Evolutionary conservation across 345 rosid genomes (phyloP), one percentile per base, ranked within the genome.

Genomic region (Carallia pectinifolia): DNA sequence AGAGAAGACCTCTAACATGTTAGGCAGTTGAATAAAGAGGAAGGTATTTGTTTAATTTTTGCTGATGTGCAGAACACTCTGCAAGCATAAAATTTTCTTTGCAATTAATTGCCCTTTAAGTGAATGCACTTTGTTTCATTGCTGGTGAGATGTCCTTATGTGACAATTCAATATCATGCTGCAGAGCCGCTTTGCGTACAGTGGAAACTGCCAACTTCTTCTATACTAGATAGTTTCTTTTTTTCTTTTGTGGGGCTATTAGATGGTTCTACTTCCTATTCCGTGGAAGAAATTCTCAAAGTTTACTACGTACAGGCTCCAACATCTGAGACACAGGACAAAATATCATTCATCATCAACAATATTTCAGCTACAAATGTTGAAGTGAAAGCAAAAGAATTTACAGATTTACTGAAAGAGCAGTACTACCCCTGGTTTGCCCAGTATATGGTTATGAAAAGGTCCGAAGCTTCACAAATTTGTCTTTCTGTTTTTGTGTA

Each of bases 401-500:
- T 94, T 77, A 81, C 88, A 67, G 98, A 94, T 69, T 77, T 90
- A 74, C 73, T 94, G 61, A 85, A 85, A 64, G 97, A 94, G 69
- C 93, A 87, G 67, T 82, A 90, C 58, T 84, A 86, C 77, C 90
- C 97, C 23, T 94, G 98, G 98, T 94, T 94, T 78, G 98, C 98
- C 1, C 96, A 91, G 75, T 94, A 94, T 69, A 90, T 94, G 97
- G 98, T 94, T 58, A 94, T 94, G 98, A 94, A 94, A 86, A 90
- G 98, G 98, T 89, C 50, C 52, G 81, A 38, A 74, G 54, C 54
- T 52, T 36, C 30, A 55, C 34, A 15, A 7, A 23, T 10, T 37
- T 34, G 39, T 16, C 19, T 62, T 50, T 13, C 30, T 7, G 54
- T 27, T 69, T 50, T 48, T 54, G 52, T 63, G 37, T 44, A 16